phyloP scores from a whole-genome alignment of 2,329 filamentous ascomycete genomes.

The Thelonectria olida region DNA sequence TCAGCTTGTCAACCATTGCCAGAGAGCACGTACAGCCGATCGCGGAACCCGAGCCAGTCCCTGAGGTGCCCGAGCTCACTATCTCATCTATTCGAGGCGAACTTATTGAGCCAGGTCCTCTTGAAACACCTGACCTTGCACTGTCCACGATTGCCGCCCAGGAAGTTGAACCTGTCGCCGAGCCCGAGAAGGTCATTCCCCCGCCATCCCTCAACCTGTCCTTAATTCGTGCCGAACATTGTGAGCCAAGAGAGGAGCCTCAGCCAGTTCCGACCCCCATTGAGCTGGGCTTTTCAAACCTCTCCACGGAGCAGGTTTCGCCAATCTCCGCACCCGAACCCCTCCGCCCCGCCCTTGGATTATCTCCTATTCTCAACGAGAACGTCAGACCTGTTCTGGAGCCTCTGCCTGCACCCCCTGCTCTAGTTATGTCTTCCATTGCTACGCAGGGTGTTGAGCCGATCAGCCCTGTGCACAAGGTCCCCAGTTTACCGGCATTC shows the following conservation, averaged over 20 bases:
- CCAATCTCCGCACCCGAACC: constrained; percentile 43
- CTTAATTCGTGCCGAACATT: constrained; percentile 42
- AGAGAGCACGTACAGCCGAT: constrained; percentile 33
- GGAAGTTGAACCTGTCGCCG: constrained; percentile 43
- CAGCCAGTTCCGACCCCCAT: constrained; percentile 27
- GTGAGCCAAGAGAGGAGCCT: constrained; percentile 48
- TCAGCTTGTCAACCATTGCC: constrained; percentile 31
- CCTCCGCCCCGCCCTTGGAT: constrained; percentile 35
- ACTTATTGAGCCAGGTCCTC: constrained; percentile 36
- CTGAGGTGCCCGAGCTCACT: constrained; percentile 19
- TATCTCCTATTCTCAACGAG: constrained; percentile 46
- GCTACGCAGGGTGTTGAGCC: constrained; percentile 51
- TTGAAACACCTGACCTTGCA: constrained; percentile 35
- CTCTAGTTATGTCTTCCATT: constrained; percentile 50
- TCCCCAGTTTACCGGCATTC: constrained; percentile 42
- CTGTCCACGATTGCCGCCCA: constrained; percentile 43
- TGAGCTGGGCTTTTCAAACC: constrained; percentile 45
- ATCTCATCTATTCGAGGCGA: constrained; percentile 37
- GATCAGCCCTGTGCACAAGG: constrained; percentile 42
- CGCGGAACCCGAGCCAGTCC: constrained; percentile 16
- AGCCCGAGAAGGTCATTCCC: constrained; percentile 45
- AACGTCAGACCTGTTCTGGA: constrained; percentile 48
- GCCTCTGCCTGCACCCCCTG: constrained; percentile 32
- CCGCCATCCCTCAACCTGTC: constrained; percentile 41
- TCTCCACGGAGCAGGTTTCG: constrained; percentile 49